Evolutionary conservation across 2,329 filamentous ascomycete species (phyloP).

Genomic region (Xylaria sp.): DNA sequence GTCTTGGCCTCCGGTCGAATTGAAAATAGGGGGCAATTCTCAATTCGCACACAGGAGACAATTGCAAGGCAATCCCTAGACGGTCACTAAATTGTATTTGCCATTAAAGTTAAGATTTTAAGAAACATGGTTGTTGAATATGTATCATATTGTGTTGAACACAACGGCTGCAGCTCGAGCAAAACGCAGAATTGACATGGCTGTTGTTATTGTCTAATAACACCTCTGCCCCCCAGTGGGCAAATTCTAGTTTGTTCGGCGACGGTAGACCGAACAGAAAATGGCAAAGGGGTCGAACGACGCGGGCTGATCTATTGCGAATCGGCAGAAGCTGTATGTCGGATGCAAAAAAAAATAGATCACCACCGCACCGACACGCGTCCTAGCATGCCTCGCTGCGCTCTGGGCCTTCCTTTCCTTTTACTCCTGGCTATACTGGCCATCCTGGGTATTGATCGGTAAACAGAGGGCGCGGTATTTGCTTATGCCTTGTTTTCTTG

Average conservation of each 20-base stretch:
- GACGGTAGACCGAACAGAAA: slow-evolving; percentile 18
- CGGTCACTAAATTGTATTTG: not conserved
- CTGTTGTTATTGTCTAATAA: slow-evolving; percentile 23
- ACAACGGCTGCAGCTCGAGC: not conserved
- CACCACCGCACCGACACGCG: slow-evolving; percentile 24
- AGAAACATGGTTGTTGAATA: not conserved
- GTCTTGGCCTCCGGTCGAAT: not conserved
- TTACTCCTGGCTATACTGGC: slow-evolving; percentile 11
- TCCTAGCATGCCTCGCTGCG: slow-evolving; percentile 17
- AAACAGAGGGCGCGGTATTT: not conserved
- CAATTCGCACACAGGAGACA: not conserved
- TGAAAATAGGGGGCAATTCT: not conserved
- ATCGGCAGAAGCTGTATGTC: slow-evolving; percentile 30
- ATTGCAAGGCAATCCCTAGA: not conserved
- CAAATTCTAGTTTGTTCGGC: slow-evolving; percentile 7
- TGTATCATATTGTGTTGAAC: not conserved
- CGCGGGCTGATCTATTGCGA: slow-evolving; percentile 34
- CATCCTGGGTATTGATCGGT: slow-evolving; percentile 2
- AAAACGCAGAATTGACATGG: slow-evolving; percentile 16
- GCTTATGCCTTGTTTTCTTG: slow-evolving; percentile 45
- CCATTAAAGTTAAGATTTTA: not conserved
- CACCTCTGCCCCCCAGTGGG: slow-evolving; percentile 1
- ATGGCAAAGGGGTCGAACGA: slow-evolving; percentile 27
- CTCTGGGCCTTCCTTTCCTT: slow-evolving; percentile 20
- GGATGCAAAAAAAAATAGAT: slow-evolving; percentile 27